phyloP scores from a whole-genome alignment of 192 early-diverging fungal genomes.

The Spizellomyces punctatus region DNA sequence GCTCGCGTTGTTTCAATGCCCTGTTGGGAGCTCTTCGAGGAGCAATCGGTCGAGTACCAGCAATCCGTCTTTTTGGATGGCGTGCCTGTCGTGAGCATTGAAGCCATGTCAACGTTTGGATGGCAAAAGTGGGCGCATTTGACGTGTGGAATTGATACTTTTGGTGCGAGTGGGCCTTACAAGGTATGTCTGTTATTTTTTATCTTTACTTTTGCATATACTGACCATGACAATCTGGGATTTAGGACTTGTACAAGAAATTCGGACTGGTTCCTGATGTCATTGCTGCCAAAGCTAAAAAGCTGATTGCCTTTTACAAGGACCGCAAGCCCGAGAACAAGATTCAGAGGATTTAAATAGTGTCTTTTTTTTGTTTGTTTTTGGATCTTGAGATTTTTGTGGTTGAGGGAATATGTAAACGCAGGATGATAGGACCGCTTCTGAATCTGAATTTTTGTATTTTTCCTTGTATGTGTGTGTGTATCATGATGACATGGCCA shows the following conservation, averaged over 20 bases:
- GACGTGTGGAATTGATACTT: slow-evolving; percentile 85
- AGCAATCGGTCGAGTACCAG: slow-evolving; percentile 81
- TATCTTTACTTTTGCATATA: neutral
- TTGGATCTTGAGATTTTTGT: too few relatives aligned
- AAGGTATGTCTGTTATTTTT: slow-evolving; percentile 27
- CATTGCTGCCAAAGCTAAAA: slow-evolving; percentile 75
- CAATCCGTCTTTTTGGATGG: slow-evolving; percentile 77
- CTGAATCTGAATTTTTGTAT: too few relatives aligned
- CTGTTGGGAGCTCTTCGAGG: slow-evolving; percentile 84
- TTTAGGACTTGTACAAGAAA: slow-evolving; percentile 77
- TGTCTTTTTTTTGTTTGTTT: too few relatives aligned
- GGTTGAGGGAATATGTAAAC: too few relatives aligned
- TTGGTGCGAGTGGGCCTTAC: slow-evolving; percentile 85
- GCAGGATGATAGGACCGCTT: too few relatives aligned
- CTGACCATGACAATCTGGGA: too few relatives aligned
- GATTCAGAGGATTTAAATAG: slow-evolving; percentile 2
- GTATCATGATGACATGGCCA: too few relatives aligned
- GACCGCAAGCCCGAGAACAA: slow-evolving; percentile 34
- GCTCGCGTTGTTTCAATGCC: slow-evolving; percentile 94
- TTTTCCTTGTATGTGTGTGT: too few relatives aligned
- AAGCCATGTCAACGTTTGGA: slow-evolving; percentile 84
- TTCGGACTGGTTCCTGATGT: slow-evolving; percentile 81
- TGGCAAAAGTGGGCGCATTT: slow-evolving; percentile 92
- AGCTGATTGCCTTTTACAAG: slow-evolving; percentile 74
- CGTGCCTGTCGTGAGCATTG: slow-evolving; percentile 84